Percentiles rank a stretch among this genome's conserved stretches.
Evolutionary conservation across 805 yeast genomes (phyloP).

Genomic region (Nakazawaea ishiwadae): DNA sequence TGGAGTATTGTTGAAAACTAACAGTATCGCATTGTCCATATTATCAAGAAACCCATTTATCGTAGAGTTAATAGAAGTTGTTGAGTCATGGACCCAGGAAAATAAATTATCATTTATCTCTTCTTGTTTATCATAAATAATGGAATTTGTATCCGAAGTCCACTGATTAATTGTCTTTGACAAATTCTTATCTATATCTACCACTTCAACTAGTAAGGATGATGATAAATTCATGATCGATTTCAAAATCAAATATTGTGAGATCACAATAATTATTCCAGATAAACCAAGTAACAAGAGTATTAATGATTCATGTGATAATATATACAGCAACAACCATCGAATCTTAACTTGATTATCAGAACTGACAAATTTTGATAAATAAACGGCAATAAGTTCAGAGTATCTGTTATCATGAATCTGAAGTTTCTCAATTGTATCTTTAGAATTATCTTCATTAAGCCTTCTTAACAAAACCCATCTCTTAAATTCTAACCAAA

Average conservation of each 20-base stretch:
- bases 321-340: slow-evolving; percentile 48
- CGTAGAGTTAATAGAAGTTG: slow-evolving; percentile 56
- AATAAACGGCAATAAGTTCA: slow-evolving; percentile 15
- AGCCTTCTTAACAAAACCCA: slow-evolving; percentile 42
- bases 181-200: slow-evolving; percentile 21
- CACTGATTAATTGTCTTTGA: slow-evolving; percentile 36
- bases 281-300: slow-evolving; percentile 49
- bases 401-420: slow-evolving; percentile 21
- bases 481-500: slow-evolving; percentile 37
- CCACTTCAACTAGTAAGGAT: too few relatives aligned
- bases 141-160: slow-evolving; percentile 52
- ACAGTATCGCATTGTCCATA: slow-evolving; percentile 55
- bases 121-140: slow-evolving; percentile 43
- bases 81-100: slow-evolving; percentile 58
- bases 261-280: slow-evolving; percentile 48
- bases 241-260: slow-evolving; percentile 48
- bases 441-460: slow-evolving; percentile 17
- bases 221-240: neutral
- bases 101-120: slow-evolving; percentile 60
- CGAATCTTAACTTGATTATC: slow-evolving; percentile 14
- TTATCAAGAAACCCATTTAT: slow-evolving; percentile 48
- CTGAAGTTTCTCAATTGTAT: slow-evolving; percentile 21
- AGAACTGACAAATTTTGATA: slow-evolving; percentile 14
- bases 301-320: slow-evolving; percentile 46
- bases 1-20: slow-evolving; percentile 65